Evolutionary conservation across 2,329 filamentous ascomycete species (phyloP).

Genomic region (Neurospora crassa): DNA sequence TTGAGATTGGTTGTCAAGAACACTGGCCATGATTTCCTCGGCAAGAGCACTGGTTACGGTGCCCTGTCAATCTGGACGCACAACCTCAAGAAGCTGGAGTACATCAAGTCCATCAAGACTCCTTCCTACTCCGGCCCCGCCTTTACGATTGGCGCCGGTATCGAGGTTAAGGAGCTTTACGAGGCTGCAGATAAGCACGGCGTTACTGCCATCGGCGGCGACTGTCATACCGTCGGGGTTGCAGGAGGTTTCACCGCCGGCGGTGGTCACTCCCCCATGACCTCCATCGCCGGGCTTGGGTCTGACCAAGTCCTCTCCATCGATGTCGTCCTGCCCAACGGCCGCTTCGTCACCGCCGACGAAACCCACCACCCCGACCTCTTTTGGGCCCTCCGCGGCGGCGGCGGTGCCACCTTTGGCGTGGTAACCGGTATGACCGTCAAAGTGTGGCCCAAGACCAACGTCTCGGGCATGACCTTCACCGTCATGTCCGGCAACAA

Average conservation of each 20-base stretch:
- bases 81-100: conserved; percentile 16
- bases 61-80: conserved; percentile 23
- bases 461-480: conserved; percentile 10
- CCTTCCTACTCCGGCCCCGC: conserved; percentile 13
- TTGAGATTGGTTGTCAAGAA: conserved; percentile 34
- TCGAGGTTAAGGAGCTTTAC: conserved; percentile 40
- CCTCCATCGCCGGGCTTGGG: conserved; percentile 38
- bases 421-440: conserved; percentile 23
- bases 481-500: conserved; percentile 16
- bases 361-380: conserved; percentile 32
- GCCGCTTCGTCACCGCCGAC: conserved; percentile 32
- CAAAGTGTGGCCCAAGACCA: conserved; percentile 14
- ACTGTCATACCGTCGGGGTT: conserved; percentile 37
- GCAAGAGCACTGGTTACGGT: conserved; percentile 27
- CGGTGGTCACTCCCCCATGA: conserved; percentile 45
- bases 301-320: conserved; percentile 38
- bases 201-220: conserved; percentile 41
- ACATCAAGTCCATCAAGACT: conserved; percentile 5
- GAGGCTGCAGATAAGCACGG: conserved; percentile 34
- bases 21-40: conserved; percentile 43
- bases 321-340: conserved; percentile 38
- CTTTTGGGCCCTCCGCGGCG: conserved; percentile 40
- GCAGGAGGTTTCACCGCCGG: conserved; percentile 37
- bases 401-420: conserved; percentile 30
- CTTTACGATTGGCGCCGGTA: conserved; percentile 38